Evolutionary conservation across 163 green algal genomes (phyloP), one percentile per base, ranked within the genome.

Genomic region (Coccomyxa subellipsoidea): DNA sequence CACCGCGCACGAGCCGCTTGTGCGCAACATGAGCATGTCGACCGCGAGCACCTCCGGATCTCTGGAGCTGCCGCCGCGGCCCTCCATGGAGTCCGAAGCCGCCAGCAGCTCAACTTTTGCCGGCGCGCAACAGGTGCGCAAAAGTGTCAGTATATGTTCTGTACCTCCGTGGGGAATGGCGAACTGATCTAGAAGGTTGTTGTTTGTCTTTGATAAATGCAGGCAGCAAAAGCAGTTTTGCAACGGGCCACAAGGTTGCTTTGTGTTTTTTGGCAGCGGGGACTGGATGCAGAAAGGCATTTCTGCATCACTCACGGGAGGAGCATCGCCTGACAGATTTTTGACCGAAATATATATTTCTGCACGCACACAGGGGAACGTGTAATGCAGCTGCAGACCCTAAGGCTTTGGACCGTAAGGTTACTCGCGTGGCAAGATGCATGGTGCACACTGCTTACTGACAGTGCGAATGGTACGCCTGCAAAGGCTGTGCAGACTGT

Each of bases 1-100:
- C 29, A 23, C 66, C 7, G 66, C 66, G 66, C 66, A 73, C 66
- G 66, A 73, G 66, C 66, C 66, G 66, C 66, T 23, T 12, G 66
- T 73, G 66, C 66, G 66, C 66, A 73, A 73, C 66, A 73, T 73
- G 66, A 35, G 21, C 66, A 73, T 34, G 66, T 73, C 66, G 18
- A 73, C 66, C 8, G 66, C 66, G 18, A 35, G 21, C 21, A 73
- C 66, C 18, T 73, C 66, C n/a, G 66, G 66, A 18, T 73, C 66
- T 5, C 21, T 73, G 2, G 66, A 73, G 66, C 66, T 73, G 66
- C 7, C 66, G 8, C 18, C n/a, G 1, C 66, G 66, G 21, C 29
- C 21, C 1, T 1, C 8, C 66, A 23, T 10, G 7, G 47, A 59
- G 47, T 59, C 47, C 47, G 47, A 59, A 8, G 47, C 47, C 47